These are phyloP conservation scores for Ceratocystis cubensis DNA, from an alignment of 2,329 filamentous ascomycete genomes.

Conservation along the genomic window DNA sequence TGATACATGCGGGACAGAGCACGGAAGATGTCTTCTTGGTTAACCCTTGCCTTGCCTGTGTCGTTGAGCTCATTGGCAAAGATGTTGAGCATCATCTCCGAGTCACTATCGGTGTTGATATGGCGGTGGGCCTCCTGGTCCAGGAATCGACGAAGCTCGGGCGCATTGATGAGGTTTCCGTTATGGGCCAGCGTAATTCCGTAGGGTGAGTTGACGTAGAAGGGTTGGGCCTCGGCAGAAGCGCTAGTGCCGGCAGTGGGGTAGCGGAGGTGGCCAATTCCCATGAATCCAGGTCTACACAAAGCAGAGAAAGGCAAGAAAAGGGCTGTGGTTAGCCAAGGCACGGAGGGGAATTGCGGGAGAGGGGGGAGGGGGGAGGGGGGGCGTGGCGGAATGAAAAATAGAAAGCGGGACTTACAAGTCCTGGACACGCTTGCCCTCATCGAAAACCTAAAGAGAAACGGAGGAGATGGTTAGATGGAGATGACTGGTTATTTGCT, in stretches of 20 bases:
- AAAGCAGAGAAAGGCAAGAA: not conserved
- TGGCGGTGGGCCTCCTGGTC: constrained; percentile 71
- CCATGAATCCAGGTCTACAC: constrained; percentile 65
- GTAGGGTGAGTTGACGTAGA: constrained; percentile 76
- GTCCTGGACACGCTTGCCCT: constrained; percentile 46
- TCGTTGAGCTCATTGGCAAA: constrained; percentile 73
- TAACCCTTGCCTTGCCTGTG: constrained; percentile 69
- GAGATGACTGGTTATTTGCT: not conserved
- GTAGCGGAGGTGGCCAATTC: constrained; percentile 74
- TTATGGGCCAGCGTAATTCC: constrained; percentile 75
- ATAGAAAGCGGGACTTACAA: constrained; percentile 16
- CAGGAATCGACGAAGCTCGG: constrained; percentile 55
- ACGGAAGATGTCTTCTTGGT: constrained; percentile 63
- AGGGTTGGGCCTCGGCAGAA: constrained; percentile 72
- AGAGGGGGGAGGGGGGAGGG: constrained; percentile 24
- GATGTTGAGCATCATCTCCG: constrained; percentile 72
- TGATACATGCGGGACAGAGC: constrained; percentile 60
- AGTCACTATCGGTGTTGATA: constrained; percentile 83
- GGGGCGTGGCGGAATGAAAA: constrained; percentile 30
- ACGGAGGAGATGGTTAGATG: constrained; percentile 26
- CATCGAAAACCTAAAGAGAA: constrained; percentile 75
- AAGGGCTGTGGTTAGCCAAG: not conserved
- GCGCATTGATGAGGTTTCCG: constrained; percentile 72
- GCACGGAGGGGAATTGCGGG: not conserved
- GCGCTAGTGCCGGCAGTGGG: constrained; percentile 73